Evolutionary conservation across 1,284 basidiomycete species (phyloP), one percentile per base, ranked within the genome.

Genomic region (Ustilago sp.): DNA sequence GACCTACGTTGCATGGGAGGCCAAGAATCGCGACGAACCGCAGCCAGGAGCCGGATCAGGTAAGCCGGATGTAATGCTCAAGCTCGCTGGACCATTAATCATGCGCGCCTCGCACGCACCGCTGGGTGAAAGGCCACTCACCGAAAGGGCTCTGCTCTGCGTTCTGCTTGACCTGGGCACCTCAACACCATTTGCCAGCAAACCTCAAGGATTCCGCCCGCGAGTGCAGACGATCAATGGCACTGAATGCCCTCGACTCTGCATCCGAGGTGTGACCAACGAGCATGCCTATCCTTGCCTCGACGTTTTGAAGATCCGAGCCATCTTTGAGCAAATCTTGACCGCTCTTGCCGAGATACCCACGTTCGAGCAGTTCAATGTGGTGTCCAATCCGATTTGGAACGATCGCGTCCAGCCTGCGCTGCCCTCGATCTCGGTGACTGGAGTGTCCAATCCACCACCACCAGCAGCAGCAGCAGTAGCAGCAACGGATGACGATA

Each of bases 1-100:
- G 68, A 65, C 62, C 2, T 65, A 57, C n/a, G 31, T 70, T 31
- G 63, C 35, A 12, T 70, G 68, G 68, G 50, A 63, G 15, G 60
- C 61, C 5, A 70, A 70, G 54, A 45, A 56, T 19, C 51, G 28
- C 17, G n/a, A 8, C 5, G n/a, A 45, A 2, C 19, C 59, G 8
- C 61, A 63, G 1, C 34, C 35, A 8, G 19, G 36, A 1, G 15
- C 28, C 23, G 3, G 23, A 19, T 13, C 3, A 5, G 54, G 15
- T 23, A 13, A 36, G 12, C 3, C n/a, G n/a, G n/a, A 41, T 23
- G 6, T 28, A 23, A n/a, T n/a, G 23, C 34, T 36, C n/a, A 39
- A 41, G 62, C 31, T 52, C 1, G 38, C 62, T 19, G 55, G 62
- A 7, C 55, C 62, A 23, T 2, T 1, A 3, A n/a, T 58, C 35